These are phyloP conservation scores for Epichloe sibirici DNA, from an alignment of 2,329 filamentous ascomycete species.

Conservation along the genomic window DNA sequence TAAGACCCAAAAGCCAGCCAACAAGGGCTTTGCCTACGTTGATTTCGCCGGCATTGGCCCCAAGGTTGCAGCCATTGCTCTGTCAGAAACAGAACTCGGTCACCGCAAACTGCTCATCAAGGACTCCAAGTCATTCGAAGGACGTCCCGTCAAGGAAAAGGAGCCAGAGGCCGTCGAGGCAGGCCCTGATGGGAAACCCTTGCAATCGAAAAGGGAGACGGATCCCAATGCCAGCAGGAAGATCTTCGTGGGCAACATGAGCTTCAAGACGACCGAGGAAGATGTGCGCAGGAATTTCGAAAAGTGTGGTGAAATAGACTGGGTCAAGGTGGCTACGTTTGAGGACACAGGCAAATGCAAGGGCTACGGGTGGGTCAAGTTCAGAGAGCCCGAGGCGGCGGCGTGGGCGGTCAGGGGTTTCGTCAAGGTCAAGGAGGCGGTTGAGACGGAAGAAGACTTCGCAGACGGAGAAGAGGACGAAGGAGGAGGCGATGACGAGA, in stretches of 20 bases:
- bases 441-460: slow-evolving; percentile 52
- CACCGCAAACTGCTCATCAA: slow-evolving; percentile 86
- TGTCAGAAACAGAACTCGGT: slow-evolving; percentile 72
- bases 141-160: slow-evolving; percentile 60
- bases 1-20: slow-evolving; percentile 31
- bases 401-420: slow-evolving; percentile 64
- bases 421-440: slow-evolving; percentile 54
- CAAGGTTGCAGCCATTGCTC: slow-evolving; percentile 63
- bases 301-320: slow-evolving; percentile 71
- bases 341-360: slow-evolving; percentile 97
- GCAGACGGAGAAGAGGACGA: slow-evolving; percentile 34
- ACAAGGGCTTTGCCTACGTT: slow-evolving; percentile 93
- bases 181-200: slow-evolving; percentile 18
- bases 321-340: slow-evolving; percentile 85
- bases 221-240: slow-evolving; percentile 56
- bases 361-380: slow-evolving; percentile 91
- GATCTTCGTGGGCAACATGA: slow-evolving; percentile 84
- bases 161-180: slow-evolving; percentile 18
- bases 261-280: slow-evolving; percentile 72
- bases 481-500: slow-evolving; percentile 30
- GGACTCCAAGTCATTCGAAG: slow-evolving; percentile 78
- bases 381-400: slow-evolving; percentile 65
- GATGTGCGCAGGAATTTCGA: slow-evolving; percentile 69
- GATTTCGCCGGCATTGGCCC: slow-evolving; percentile 67
- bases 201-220: slow-evolving; percentile 19